Conservation (phyloP, 345 rosid genomes). For the Corchorus olitorius region DNA sequence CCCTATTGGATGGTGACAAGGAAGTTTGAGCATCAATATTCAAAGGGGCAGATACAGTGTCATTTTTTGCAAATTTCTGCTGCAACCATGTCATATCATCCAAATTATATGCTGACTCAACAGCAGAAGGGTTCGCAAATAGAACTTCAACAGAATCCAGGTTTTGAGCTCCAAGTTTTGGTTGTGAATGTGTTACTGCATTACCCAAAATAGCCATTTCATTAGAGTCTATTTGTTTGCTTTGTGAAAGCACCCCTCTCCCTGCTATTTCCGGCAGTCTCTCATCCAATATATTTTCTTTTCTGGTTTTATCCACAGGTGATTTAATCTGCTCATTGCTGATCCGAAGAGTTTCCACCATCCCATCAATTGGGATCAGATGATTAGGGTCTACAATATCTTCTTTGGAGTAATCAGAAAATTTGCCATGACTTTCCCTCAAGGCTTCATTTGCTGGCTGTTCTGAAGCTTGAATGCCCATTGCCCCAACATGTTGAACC, state of each 20-base stretch:
- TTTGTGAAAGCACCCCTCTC: constrained; percentile 39
- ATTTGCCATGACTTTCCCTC: constrained; percentile 32
- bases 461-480: constrained; percentile 39
- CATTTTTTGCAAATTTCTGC: constrained; percentile 29
- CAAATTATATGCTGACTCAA: constrained; percentile 27
- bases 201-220: constrained; percentile 34
- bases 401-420: constrained; percentile 36
- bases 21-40: constrained; percentile 26
- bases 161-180: constrained; percentile 36
- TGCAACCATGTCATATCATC: constrained; percentile 36
- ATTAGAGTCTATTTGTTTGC: constrained; percentile 32
- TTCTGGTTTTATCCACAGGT: constrained; percentile 33
- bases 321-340: constrained; percentile 36
- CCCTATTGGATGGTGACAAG: constrained; percentile 28
- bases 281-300: constrained; percentile 38
- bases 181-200: constrained; percentile 38
- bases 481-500: constrained; percentile 27
- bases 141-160: constrained; percentile 43
- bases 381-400: constrained; percentile 39
- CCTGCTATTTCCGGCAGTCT: constrained; percentile 34
- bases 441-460: constrained; percentile 34
- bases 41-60: constrained; percentile 31
- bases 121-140: constrained; percentile 33
- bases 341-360: constrained; percentile 41
- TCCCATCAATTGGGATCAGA: constrained; percentile 40